Evolutionary conservation across 306 rosid genomes (phyloP), one percentile per base, ranked within the genome.

Genomic region (Sechiopsis laciniata): DNA sequence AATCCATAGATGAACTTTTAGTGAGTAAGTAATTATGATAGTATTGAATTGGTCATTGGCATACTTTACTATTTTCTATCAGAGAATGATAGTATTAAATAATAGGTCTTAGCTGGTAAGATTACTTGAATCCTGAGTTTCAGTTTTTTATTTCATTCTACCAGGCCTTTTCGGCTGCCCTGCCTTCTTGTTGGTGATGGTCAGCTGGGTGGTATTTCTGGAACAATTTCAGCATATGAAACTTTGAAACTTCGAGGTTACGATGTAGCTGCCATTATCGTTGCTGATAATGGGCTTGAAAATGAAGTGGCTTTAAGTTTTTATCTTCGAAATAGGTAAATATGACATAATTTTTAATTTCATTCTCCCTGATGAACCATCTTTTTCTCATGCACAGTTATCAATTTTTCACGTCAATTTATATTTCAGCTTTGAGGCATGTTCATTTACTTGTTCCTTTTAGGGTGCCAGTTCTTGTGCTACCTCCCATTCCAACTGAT

Each of bases 151-250:
- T 51, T 37, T 74, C 21, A 2, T 83, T 79, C 63, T 80, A 71
- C 52, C 85, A 90, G 98, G 86, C 89, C 96, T 71, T 89, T 89
- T 46, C 96, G 97, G 72, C 78, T 94, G 61, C 98, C 98, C 55
- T 89, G 88, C 26, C 74, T 94, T 86, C 96, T 90, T 62, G 95
- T 90, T 54, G 97, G 98, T 29, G 98, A 94, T 85, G 97, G 98
- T 57, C 83, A 76, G 79, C 77, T 94, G 12, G 97, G 98, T 66
- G 98, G 97, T 68, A 88, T 94, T 77, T 94, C 98, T 68, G 96
- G 89, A 76, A 90, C 98, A 65, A 87, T 94, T 79, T 88, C 97
- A 74, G 97, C 97, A 65, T 94, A 89, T 59, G 98, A 94, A 82
- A 87, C 82, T 76, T 86, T 94, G 87, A 89, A 75, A 16, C 87